Evolutionary conservation across 1,284 basidiomycete species (phyloP), one percentile per base, ranked within the genome.

Genomic region (Fomitiporia mediterranea): DNA sequence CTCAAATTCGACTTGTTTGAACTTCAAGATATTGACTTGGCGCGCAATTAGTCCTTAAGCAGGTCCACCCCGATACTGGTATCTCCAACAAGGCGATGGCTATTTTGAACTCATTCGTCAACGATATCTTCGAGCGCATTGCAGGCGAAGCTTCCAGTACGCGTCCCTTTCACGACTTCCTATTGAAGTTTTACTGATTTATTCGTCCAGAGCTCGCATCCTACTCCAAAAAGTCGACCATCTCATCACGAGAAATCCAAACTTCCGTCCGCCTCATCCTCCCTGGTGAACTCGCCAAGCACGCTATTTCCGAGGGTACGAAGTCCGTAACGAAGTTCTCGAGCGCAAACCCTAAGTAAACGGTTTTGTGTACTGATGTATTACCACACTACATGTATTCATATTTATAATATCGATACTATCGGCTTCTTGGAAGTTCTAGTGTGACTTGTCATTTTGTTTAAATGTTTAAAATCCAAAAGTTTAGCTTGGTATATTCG

Each of bases 21-120:
- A 25, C 5, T 13, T 23, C 42, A 52, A 54, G 52, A 56, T 35
- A 32, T 13, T 56, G 53, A 54, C 43, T 40, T 39, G 17, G 11
- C 32, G 44, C 44, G 19, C 52, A 42, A 30, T 30, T 59, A 90
- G 89, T 92, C 61, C 77, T 93, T 61, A 93, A 87, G 74, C 90
- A 93, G 70, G 94, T 97, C 60, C 94, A 97, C 79, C 94, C 94
- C 56, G 94, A 97, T 70, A 96, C 91, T 62, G 94, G 94, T 84
- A 95, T 96, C 72, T 89, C 90, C 60, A 96, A 95, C 84, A 97
- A 95, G 80, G 94, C 93, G 40, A 97, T 97, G 94, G 84, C 87
- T 57, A 91, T 97, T 68, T 75, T 97, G 47, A 96, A 96, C 82
- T 91, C 88, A 56, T 94, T 94, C 62, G 91, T 94, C 66, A 91